Percentiles rank a stretch among this genome's conserved stretches.
These are phyloP conservation scores for Croton setiger DNA, from an alignment of 441 rosid species.

Conservation along the genomic window DNA sequence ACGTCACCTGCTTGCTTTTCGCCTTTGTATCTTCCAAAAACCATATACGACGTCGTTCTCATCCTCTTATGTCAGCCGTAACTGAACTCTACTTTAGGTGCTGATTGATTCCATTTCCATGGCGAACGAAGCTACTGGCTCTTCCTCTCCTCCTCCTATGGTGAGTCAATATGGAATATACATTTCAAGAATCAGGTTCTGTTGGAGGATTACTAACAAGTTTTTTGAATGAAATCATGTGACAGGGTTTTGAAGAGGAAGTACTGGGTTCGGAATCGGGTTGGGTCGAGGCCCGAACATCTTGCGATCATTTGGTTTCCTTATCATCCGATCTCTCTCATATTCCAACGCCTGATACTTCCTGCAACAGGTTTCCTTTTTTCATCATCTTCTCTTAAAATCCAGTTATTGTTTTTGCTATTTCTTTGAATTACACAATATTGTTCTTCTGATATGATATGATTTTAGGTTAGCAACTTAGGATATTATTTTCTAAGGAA, in stretches of 20 bases:
- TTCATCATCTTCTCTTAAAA: background rate
- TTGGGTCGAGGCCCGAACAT: constrained; percentile 84
- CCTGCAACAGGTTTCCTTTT: constrained; percentile 55
- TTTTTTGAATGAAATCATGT: background rate
- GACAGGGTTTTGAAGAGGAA: constrained; percentile 27
- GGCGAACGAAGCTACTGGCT: constrained; percentile 31
- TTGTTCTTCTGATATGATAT: background rate
- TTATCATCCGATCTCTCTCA: constrained; percentile 58
- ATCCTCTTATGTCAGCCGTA: background rate
- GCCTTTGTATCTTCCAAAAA: no score
- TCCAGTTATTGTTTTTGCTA: background rate
- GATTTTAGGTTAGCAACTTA: background rate
- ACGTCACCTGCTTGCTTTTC: no score
- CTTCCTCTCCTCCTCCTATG: constrained; percentile 23
- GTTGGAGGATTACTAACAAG: background rate
- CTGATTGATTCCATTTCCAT: constrained; percentile 21
- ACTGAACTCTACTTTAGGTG: background rate
- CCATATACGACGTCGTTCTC: background rate
- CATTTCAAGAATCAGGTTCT: background rate
- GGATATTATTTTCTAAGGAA: background rate
- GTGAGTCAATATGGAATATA: background rate
- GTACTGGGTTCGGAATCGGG: constrained; percentile 70
- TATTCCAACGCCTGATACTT: constrained; percentile 64
- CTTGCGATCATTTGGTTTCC: constrained; percentile 70
- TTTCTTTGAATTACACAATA: background rate